Evolutionary conservation across 495 filamentous ascomycete species (phyloP), one percentile per base, ranked within the genome.

Genomic region (Glutinoglossum americanum): DNA sequence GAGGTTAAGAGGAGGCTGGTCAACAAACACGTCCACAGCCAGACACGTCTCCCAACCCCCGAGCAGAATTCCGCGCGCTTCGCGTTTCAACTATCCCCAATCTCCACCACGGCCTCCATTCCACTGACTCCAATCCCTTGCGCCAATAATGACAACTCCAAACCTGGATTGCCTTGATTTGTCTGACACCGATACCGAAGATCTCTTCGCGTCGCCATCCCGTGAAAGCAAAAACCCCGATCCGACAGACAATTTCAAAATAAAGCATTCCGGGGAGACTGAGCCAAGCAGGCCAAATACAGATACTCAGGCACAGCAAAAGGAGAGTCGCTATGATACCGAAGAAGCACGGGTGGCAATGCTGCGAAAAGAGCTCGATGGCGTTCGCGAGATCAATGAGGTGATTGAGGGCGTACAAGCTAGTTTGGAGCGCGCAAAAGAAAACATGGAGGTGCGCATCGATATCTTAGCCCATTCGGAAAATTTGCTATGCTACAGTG

Each of bases 371-470:
- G 92, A 98, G 66, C 71, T 96, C n/a, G 79, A 84, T 30, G 80
- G 79, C 47, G 82, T 98, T 19, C 77, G 81, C 45, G 83, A 82
- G 51, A 83, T 98, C 64, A 97, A 96, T 64, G 73, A 83, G 55
- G 80, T 89, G 11, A 85, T 98, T 60, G 86, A 94, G 67, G 81
- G 80, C 3, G 81, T 94, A 3, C 70, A 94, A n/a, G 74, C 76
- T 13, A 88, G 83, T 32, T 72, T 97, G 7, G 82, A 86, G 62
- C 78, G 79, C 59, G 87, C 92, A 10, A 87, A 83, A 64, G 80
- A 76, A 44, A 96, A 96, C 68, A 96, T 98, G 90, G 79, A 87
- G 64, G 88, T 89, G 74, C 51, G 76, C 64, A 56, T 44, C 44
- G 10, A 39, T 19, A 49, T 4, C n/a, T 51, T 32, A 53, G 47